These are phyloP conservation scores for Vanderwaltozyma yarrowii DNA, from an alignment of 805 yeast genomes.

Conservation along the genomic window DNA sequence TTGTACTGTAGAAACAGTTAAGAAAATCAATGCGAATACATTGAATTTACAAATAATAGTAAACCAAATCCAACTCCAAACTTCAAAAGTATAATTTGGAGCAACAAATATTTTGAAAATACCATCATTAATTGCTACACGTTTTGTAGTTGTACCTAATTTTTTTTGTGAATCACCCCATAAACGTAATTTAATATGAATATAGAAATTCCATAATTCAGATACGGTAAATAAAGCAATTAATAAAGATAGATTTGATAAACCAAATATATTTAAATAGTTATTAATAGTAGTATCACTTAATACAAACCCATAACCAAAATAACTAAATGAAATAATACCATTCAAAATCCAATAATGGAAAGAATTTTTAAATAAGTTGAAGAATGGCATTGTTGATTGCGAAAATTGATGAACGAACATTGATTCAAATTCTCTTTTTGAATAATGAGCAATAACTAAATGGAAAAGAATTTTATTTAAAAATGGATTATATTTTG, in stretches of 20 bases:
- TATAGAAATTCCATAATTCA: constrained; percentile 62
- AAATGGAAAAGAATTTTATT: constrained; percentile 32
- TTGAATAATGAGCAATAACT: constrained; percentile 65
- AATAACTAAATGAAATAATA: constrained; percentile 39
- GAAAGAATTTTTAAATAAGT: constrained; percentile 76
- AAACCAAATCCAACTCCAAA: constrained; percentile 61
- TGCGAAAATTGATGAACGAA: constrained; percentile 78
- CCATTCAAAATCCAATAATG: constrained; percentile 96
- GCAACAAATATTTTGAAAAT: constrained; percentile 74
- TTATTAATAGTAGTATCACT: constrained; percentile 10
- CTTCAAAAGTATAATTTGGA: constrained; percentile 91
- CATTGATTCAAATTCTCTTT: constrained; percentile 82
- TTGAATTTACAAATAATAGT: constrained; percentile 61
- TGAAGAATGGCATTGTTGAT: constrained; percentile 85
- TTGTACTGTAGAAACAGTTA: constrained; percentile 60
- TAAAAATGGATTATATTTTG: constrained; percentile 14
- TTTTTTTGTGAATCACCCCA: constrained; percentile 32
- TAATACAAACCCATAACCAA: constrained; percentile 36
- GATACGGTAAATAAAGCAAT: constrained; percentile 42
- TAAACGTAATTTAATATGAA: constrained; percentile 59
- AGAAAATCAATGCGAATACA: constrained; percentile 65
- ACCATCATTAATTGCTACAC: constrained; percentile 57
- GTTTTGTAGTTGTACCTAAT: constrained; percentile 26
- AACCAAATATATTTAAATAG: constrained; percentile 9
- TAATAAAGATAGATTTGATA: constrained; percentile 21